Evolutionary conservation across 129 eudicot species (phyloP).

Genomic region (Silybum marianum): DNA sequence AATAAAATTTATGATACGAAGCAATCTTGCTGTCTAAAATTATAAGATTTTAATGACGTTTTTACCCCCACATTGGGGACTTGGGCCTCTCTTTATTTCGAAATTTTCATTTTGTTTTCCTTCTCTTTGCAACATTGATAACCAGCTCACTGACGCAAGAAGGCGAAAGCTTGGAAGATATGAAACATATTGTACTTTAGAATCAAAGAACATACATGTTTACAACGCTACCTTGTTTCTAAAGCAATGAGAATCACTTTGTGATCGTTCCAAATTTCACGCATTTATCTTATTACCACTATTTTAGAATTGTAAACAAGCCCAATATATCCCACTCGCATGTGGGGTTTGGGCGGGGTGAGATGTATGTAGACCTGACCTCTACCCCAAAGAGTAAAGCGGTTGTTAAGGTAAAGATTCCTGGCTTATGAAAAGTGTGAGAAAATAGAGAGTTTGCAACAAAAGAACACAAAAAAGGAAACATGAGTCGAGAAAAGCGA

Average conservation of each 20-base stretch:
- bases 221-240: constrained; percentile 19
- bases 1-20: background rate
- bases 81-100: constrained; percentile 17
- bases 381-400: background rate
- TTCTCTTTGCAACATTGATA: constrained; percentile 23
- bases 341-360: background rate
- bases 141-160: constrained; percentile 23
- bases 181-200: constrained; percentile 32
- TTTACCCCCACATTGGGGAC: constrained; percentile 53
- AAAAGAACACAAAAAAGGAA: background rate
- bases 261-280: constrained; percentile 9
- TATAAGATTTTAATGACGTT: constrained; percentile 35
- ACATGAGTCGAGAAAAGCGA: background rate
- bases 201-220: constrained; percentile 21
- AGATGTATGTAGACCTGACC: background rate
- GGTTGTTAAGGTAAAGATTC: background rate
- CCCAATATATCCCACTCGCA: background rate
- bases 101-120: constrained; percentile 20
- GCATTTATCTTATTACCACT: background rate
- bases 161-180: constrained; percentile 24
- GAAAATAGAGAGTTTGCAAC: background rate
- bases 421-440: background rate
- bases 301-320: background rate
- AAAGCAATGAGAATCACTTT: constrained; percentile 32
- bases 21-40: background rate